A percentile compares a stretch with the other conserved stretches of the same genome.
Conservation (phyloP, 1,139 yeast species). For the Arxiozyma slooffiae region DNA sequence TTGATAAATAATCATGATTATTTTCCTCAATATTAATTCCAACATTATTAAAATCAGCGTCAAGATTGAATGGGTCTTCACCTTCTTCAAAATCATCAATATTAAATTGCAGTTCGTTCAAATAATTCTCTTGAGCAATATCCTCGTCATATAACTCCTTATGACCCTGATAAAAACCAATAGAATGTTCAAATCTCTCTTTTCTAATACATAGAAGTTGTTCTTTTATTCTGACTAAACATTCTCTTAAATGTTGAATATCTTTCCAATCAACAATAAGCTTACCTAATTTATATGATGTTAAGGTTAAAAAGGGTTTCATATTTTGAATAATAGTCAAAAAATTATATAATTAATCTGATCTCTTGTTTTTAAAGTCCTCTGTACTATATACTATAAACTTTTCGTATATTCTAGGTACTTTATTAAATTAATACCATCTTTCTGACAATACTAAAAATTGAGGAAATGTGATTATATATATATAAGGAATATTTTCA, state of each 20-base stretch:
- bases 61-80: conserved; percentile 1
- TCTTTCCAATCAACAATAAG: neutral
- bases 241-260: neutral
- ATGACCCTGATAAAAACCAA: neutral
- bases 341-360: neutral
- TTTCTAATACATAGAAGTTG: neutral
- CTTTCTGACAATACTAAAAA: conserved; percentile 6
- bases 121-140: conserved; percentile 14
- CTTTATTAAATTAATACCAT: conserved; percentile 12
- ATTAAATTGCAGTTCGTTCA: conserved; percentile 12
- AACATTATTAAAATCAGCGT: conserved; percentile 2
- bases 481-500: neutral
- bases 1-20: neutral
- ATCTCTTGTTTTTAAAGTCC: neutral
- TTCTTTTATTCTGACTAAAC: too few species aligned
- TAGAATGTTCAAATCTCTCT: neutral
- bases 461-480: neutral
- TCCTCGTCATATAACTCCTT: conserved; percentile 1
- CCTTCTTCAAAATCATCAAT: conserved; percentile 6
- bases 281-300: neutral
- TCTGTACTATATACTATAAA: neutral
- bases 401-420: conserved; percentile 1
- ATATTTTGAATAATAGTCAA: neutral
- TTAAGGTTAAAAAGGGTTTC: neutral
- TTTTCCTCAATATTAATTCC: neutral